These are phyloP conservation scores for Ascocoryne sarcoides DNA, from an alignment of 2,329 filamentous ascomycete genomes.

Conservation along the genomic window DNA sequence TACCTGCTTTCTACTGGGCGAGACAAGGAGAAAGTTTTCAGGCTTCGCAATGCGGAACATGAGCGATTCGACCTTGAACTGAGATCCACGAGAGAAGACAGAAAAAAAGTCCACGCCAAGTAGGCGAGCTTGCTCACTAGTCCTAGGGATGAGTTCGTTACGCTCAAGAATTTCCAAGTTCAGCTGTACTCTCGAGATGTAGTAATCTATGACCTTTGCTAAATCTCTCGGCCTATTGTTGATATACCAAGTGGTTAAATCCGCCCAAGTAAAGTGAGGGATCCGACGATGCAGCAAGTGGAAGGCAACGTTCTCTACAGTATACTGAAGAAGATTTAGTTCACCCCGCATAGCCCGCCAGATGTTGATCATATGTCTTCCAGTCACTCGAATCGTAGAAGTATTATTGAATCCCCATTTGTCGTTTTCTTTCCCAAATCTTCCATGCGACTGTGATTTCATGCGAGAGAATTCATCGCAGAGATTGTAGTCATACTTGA, in stretches of 20 bases:
- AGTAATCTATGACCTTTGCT: conserved; percentile 69
- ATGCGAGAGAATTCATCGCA: conserved; percentile 88
- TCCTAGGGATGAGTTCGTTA: conserved; percentile 81
- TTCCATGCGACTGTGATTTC: conserved; percentile 72
- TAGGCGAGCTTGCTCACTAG: conserved; percentile 87
- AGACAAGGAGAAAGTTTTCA: conserved; percentile 85
- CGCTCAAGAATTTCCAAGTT: conserved; percentile 86
- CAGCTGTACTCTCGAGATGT: conserved; percentile 63
- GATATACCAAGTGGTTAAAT: conserved; percentile 74
- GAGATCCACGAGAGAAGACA: conserved; percentile 87
- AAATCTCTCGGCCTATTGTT: conserved; percentile 61
- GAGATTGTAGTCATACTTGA: conserved; percentile 83
- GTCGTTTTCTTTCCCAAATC: conserved; percentile 61
- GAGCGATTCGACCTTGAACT: conserved; percentile 97
- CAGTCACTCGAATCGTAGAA: conserved; percentile 85
- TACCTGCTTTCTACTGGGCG: conserved; percentile 84
- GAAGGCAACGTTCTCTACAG: conserved; percentile 91
- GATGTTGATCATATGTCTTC: conserved; percentile 92
- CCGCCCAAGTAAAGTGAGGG: conserved; percentile 74
- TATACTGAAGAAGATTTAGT: conserved; percentile 85
- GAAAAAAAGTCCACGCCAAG: conserved; percentile 96
- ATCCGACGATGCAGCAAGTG: conserved; percentile 81
- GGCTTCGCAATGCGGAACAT: conserved; percentile 99
- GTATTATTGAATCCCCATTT: conserved; percentile 92
- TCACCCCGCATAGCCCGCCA: conserved; percentile 96